These are phyloP conservation scores for Capsicum baccatum DNA, from an alignment of 257 asterid genomes.

Conservation along the genomic window DNA sequence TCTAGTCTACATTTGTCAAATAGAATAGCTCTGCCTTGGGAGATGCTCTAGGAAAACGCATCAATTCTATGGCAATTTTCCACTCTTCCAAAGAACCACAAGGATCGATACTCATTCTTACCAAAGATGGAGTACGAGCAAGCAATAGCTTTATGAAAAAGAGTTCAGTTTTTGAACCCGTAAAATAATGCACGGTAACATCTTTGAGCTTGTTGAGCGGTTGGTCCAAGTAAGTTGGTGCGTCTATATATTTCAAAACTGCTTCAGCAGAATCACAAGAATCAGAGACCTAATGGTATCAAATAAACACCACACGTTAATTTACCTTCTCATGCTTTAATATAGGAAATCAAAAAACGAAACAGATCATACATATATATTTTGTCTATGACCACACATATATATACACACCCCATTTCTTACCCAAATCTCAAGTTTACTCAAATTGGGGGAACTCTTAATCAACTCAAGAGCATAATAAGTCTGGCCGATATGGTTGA, in stretches of 20 bases:
- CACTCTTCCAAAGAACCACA: neutral
- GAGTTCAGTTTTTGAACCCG: neutral
- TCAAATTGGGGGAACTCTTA: neutral
- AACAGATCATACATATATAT: neutral
- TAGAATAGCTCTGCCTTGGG: neutral
- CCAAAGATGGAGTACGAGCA: neutral
- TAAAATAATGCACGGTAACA: neutral
- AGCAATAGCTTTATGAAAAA: neutral
- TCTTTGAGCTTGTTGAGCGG: neutral
- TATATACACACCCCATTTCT: neutral
- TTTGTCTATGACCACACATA: neutral
- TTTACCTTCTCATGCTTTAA: neutral
- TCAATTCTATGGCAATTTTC: neutral
- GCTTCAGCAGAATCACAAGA: neutral
- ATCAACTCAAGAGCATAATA: neutral
- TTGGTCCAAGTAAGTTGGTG: neutral
- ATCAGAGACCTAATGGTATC: neutral
- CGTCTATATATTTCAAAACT: neutral
- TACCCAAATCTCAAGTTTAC: slow-evolving; percentile 9
- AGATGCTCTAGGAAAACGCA: neutral
- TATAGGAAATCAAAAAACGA: neutral
- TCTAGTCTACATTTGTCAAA: neutral
- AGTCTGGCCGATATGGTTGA: neutral
- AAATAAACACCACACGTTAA: neutral
- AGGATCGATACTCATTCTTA: neutral